Conservation (phyloP, 2,329 filamentous ascomycete species). For the Penicillium sp. region DNA sequence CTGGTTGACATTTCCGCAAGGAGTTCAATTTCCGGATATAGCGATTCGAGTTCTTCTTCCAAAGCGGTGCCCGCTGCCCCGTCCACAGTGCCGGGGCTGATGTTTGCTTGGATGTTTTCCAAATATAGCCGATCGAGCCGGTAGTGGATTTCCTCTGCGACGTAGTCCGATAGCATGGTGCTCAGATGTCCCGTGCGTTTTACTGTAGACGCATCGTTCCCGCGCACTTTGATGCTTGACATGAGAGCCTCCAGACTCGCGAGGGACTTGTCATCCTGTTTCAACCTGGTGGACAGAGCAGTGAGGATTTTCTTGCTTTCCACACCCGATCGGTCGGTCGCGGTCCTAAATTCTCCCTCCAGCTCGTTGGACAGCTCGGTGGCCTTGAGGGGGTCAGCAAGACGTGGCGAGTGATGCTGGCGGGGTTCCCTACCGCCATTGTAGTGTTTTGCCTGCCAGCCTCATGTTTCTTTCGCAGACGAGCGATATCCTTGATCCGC, state of each 20-base stretch:
- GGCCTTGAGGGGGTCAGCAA: slow-evolving; percentile 31
- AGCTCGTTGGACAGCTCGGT: slow-evolving; percentile 38
- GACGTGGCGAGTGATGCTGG: neutral
- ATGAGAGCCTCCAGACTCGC: slow-evolving; percentile 32
- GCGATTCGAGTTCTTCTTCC: slow-evolving; percentile 40
- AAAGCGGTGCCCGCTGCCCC: slow-evolving; percentile 27
- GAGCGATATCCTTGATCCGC: slow-evolving; percentile 29
- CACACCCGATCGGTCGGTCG: slow-evolving; percentile 32
- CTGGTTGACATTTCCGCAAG: slow-evolving; percentile 46
- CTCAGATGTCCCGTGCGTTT: slow-evolving; percentile 33
- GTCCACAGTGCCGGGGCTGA: slow-evolving; percentile 3
- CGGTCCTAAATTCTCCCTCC: slow-evolving; percentile 31
- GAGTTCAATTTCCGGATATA: slow-evolving; percentile 44
- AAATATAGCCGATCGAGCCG: slow-evolving; percentile 45
- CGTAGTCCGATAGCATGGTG: slow-evolving; percentile 32
- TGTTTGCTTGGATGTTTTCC: slow-evolving; percentile 26
- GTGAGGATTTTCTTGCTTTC: slow-evolving; percentile 40
- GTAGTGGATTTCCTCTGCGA: slow-evolving; percentile 40
- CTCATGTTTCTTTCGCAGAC: slow-evolving; percentile 38
- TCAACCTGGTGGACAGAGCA: slow-evolving; percentile 34
- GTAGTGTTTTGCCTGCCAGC: slow-evolving; percentile 36
- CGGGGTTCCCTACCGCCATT: slow-evolving; percentile 31
- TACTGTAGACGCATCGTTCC: slow-evolving; percentile 30
- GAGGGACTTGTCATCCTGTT: slow-evolving; percentile 40
- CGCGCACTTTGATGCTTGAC: slow-evolving; percentile 29